A percentile compares a stretch with the other conserved stretches of the same genome.
Conservation (phyloP, 2,329 filamentous ascomycete genomes). For the Teratosphaeriaceae sp. region DNA sequence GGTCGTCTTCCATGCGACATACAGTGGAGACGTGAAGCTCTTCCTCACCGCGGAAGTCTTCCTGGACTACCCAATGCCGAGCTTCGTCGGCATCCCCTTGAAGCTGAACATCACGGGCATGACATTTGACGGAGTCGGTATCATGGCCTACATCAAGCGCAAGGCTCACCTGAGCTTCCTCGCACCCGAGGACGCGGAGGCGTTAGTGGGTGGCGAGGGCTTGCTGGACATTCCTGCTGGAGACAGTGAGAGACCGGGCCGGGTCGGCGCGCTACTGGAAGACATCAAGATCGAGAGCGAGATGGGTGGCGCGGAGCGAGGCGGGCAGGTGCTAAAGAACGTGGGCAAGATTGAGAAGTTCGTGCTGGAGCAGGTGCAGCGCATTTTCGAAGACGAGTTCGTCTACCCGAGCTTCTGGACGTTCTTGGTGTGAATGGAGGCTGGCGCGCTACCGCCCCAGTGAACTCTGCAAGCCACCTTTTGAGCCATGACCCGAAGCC, state of each 20-base stretch:
- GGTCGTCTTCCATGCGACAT: conserved; percentile 83
- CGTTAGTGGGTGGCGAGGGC: conserved; percentile 46
- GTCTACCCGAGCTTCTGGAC: conserved; percentile 99
- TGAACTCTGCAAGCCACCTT: too few relatives aligned
- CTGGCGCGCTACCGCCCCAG: too few relatives aligned
- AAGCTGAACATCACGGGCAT: conserved; percentile 92
- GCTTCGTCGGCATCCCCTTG: conserved; percentile 91
- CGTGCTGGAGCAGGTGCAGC: conserved; percentile 88
- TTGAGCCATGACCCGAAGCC: too few relatives aligned
- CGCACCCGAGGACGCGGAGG: conserved; percentile 81
- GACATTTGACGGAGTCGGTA: conserved; percentile 90
- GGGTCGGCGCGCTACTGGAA: conserved; percentile 67
- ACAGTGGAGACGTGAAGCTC: conserved; percentile 79
- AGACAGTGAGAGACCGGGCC: conserved; percentile 16
- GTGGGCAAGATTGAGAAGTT: conserved; percentile 98
- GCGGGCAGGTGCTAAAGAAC: conserved; percentile 94
- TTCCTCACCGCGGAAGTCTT: conserved; percentile 91
- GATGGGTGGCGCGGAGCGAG: conserved; percentile 85
- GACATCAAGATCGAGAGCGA: conserved; percentile 96
- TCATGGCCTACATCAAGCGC: conserved; percentile 84
- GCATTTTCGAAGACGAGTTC: conserved; percentile 98
- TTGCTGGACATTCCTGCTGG: conserved; percentile 24
- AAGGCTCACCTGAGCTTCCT: conserved; percentile 91
- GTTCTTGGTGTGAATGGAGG: conserved; percentile 81
- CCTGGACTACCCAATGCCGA: conserved; percentile 96